Evolutionary conservation across 2,329 filamentous ascomycete species (phyloP).

Genomic region (Hymenoscyphus linearis): DNA sequence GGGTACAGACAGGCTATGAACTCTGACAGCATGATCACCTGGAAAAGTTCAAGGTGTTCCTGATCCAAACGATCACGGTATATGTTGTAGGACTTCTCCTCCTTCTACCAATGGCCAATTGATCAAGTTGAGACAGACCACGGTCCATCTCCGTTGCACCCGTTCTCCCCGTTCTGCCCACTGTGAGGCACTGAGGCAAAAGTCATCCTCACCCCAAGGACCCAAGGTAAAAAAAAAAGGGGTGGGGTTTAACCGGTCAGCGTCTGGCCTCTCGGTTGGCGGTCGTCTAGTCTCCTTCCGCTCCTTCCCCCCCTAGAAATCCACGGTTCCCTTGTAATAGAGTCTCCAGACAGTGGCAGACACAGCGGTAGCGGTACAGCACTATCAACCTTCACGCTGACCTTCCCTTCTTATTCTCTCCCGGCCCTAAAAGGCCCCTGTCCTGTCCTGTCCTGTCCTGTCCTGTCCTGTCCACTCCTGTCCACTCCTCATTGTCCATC

Average conservation of each 20-base stretch:
- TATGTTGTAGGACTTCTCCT: neutral
- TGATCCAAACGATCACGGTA: neutral
- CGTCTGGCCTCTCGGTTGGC: neutral
- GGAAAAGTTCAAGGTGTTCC: neutral
- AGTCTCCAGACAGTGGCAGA: neutral
- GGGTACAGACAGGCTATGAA: neutral
- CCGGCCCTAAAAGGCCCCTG: slow-evolving; percentile 1
- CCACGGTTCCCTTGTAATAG: neutral
- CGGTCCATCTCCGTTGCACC: slow-evolving; percentile 2
- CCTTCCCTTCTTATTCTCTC: slow-evolving; percentile 9
- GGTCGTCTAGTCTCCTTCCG: neutral
- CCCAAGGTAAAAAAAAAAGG: neutral
- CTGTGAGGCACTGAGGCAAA: neutral
- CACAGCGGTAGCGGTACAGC: neutral
- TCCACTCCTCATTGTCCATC: slow-evolving; percentile 2
- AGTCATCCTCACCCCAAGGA: neutral
- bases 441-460: neutral
- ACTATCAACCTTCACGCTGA: neutral
- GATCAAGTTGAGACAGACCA: neutral
- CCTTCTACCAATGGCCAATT: neutral
- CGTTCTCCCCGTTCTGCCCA: neutral
- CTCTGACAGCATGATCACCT: neutral
- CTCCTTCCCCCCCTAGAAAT: neutral
- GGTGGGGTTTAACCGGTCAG: slow-evolving; percentile 7
- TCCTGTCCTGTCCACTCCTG: neutral